A percentile compares a stretch with the other conserved stretches of the same genome.
Evolutionary conservation across 345 rosid genomes (phyloP).

Genomic region (Fremontodendron californicum): DNA sequence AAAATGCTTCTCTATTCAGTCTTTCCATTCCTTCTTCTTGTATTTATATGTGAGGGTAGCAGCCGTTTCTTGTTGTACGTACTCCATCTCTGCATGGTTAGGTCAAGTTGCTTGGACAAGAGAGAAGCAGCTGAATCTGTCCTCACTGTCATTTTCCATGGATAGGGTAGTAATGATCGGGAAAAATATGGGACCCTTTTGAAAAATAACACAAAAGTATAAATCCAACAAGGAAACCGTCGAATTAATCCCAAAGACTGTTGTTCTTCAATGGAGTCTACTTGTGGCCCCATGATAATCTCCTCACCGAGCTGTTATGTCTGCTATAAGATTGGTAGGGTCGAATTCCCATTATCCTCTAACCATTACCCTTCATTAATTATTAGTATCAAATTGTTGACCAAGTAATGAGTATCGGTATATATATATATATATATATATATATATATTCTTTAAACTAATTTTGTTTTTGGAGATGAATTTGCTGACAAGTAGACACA

Average conservation of each 20-base stretch:
- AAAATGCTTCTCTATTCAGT: not conserved
- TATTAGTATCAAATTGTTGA: not conserved
- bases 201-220: slow-evolving; percentile 18
- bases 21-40: slow-evolving; percentile 12
- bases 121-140: slow-evolving; percentile 18
- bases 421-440: too few species aligned
- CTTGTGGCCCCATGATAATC: slow-evolving; percentile 16
- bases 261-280: not conserved
- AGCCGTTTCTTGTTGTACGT: slow-evolving; percentile 21
- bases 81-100: slow-evolving; percentile 15
- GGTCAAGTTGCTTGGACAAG: slow-evolving; percentile 13
- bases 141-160: slow-evolving; percentile 18
- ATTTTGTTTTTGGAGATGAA: not conserved
- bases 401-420: not conserved
- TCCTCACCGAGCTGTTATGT: slow-evolving; percentile 2
- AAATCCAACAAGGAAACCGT: slow-evolving; percentile 23
- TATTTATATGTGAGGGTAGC: not conserved
- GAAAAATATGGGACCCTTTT: slow-evolving; percentile 6
- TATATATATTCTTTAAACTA: too few species aligned
- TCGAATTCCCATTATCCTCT: not conserved
- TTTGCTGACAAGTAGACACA: not conserved
- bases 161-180: slow-evolving; percentile 9
- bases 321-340: slow-evolving; percentile 11
- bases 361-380: not conserved
- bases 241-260: slow-evolving; percentile 14